Conservation (phyloP, 345 rosid species). For the Fremontodendron californicum region DNA sequence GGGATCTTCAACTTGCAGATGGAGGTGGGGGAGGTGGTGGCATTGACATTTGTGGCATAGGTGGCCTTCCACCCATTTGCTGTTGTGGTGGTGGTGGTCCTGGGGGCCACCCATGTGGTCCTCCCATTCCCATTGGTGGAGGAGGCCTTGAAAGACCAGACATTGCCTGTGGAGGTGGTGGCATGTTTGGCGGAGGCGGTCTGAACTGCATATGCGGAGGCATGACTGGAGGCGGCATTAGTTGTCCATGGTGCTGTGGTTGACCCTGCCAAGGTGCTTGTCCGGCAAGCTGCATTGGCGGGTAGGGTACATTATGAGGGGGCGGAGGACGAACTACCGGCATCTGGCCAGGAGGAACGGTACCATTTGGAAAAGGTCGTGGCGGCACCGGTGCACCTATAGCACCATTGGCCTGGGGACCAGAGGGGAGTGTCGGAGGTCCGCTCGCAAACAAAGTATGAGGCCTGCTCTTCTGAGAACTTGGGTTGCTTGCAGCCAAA, state of each 20-base stretch:
- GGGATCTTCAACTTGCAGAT: conserved; percentile 10
- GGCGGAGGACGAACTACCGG: conserved; percentile 63
- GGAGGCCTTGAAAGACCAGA: conserved; percentile 47
- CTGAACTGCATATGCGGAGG: conserved; percentile 71
- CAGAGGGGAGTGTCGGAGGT: conserved; percentile 45
- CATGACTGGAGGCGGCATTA: conserved; percentile 35
- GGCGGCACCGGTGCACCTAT: conserved; percentile 57
- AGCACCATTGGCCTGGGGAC: conserved; percentile 55
- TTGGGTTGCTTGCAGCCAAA: conserved; percentile 91
- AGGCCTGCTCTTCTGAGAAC: conserved; percentile 80
- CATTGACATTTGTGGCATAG: conserved; percentile 65
- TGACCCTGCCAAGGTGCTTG: conserved; percentile 63
- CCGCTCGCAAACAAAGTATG: conserved; percentile 94
- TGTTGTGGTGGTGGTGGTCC: conserved; percentile 66
- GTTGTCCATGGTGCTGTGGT: conserved; percentile 23
- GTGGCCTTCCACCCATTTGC: conserved; percentile 47
- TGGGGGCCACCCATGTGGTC: conserved; percentile 47
- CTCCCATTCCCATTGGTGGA: conserved; percentile 72
- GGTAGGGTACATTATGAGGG: conserved; percentile 50
- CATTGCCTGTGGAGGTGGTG: conserved; percentile 38
- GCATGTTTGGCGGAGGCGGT: conserved; percentile 69
- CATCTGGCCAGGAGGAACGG: conserved; percentile 45
- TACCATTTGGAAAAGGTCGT: conserved; percentile 67
- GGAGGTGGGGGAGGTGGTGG: conserved; percentile 50
- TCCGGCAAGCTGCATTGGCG: conserved; percentile 47